A percentile compares a stretch with the other conserved stretches of the same genome.
Evolutionary conservation across 192 early-diverging fungal genomes (phyloP).

Genomic region (Borealophlyctis nickersoniae): DNA sequence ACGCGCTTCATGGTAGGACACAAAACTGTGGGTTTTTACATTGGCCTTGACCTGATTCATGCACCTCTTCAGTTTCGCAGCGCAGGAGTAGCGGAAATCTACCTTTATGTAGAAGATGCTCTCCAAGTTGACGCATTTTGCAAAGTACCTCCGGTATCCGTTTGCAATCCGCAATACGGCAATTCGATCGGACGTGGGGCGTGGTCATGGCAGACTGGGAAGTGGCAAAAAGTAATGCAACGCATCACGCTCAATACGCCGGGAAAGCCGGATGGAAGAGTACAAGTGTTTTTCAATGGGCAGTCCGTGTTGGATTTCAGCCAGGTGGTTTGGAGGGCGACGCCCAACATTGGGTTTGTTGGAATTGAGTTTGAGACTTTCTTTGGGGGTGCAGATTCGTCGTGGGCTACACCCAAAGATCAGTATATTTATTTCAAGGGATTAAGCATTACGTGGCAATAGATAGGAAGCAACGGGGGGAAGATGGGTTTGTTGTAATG

Average conservation of each 20-base stretch:
- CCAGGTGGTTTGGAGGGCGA: conserved; percentile 11
- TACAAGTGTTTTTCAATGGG: conserved; percentile 25
- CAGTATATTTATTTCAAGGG: conserved; percentile 39
- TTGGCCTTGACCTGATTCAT: conserved; percentile 23
- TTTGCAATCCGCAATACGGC: conserved; percentile 52
- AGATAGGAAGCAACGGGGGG: background rate
- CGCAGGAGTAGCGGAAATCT: conserved; percentile 49
- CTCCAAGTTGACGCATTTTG: conserved; percentile 22
- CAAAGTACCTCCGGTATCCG: conserved; percentile 34
- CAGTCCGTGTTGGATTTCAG: conserved; percentile 22
- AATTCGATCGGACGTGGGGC: conserved; percentile 52
- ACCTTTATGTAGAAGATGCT: conserved; percentile 38
- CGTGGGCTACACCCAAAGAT: conserved; percentile 27
- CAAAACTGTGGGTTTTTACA: conserved; percentile 5
- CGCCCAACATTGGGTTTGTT: conserved; percentile 3
- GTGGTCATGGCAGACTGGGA: conserved; percentile 41
- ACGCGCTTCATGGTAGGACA: conserved; percentile 44
- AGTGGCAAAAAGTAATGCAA: conserved; percentile 48
- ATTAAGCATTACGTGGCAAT: conserved; percentile 14
- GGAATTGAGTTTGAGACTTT: conserved; percentile 46
- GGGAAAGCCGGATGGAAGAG: conserved; percentile 14
- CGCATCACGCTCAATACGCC: conserved; percentile 35
- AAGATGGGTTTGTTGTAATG: too few relatives aligned
- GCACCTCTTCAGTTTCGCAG: conserved; percentile 39
- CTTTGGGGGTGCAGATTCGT: conserved; percentile 33